Conservation (phyloP, 371 early-diverging fungal species). For the Mucor plumbeus region DNA sequence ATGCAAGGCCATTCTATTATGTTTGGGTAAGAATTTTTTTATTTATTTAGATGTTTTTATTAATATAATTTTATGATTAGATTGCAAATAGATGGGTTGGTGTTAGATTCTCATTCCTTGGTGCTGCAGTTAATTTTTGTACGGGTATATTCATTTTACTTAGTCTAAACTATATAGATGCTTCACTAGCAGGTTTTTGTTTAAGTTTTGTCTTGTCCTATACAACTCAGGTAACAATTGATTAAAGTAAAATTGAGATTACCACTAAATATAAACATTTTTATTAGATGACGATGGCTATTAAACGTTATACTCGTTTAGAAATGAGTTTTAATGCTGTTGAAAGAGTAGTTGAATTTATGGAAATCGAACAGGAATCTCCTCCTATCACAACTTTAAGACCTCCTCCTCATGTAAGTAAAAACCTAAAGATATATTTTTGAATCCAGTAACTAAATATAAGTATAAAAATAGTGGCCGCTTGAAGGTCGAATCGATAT, state of each 20-base stretch:
- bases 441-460: too few species aligned
- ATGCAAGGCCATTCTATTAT: constrained; percentile 76
- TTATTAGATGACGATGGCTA: constrained; percentile 15
- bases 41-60: too few species aligned
- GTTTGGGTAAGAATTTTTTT: constrained; percentile 71
- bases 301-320: constrained; percentile 68
- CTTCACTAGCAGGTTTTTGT: constrained; percentile 83
- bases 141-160: constrained; percentile 65
- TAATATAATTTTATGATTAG: too few species aligned
- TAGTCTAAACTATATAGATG: constrained; percentile 58
- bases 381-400: constrained; percentile 38
- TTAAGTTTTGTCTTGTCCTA: constrained; percentile 77
- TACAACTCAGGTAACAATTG: constrained; percentile 18
- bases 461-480: constrained; percentile 62
- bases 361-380: constrained; percentile 74
- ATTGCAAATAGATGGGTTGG: constrained; percentile 82
- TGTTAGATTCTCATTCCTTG: constrained; percentile 61
- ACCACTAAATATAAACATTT: too few species aligned
- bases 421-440: too few species aligned
- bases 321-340: constrained; percentile 85
- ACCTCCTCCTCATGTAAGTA: constrained; percentile 50
- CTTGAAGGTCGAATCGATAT: constrained; percentile 67
- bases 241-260: too few species aligned
- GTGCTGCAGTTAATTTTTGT: constrained; percentile 65
- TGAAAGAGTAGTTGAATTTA: constrained; percentile 84